A percentile compares a stretch with the other conserved stretches of the same genome.
Evolutionary conservation across 306 rosid species (phyloP).

Genomic region (Fagus crenata): DNA sequence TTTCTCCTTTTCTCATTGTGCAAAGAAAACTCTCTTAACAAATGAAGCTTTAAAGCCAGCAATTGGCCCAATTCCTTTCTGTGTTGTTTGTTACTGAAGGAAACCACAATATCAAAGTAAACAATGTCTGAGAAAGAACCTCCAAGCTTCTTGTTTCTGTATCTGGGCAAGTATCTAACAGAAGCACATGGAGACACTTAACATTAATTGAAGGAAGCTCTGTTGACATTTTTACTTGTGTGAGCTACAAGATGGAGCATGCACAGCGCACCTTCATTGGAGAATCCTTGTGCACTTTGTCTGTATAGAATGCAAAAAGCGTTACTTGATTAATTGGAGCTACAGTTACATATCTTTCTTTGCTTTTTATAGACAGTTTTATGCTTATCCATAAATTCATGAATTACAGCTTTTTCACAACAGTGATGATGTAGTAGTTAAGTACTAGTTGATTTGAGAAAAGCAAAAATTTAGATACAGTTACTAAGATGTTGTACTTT

Average conservation of each 20-base stretch:
- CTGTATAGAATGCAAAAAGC: slow-evolving; percentile 22
- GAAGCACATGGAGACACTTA: background rate
- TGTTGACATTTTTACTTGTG: background rate
- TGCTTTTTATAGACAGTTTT: background rate
- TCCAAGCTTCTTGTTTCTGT: slow-evolving; percentile 15
- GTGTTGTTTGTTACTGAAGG: background rate
- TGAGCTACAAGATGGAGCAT: slow-evolving; percentile 42
- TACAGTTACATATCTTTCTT: background rate
- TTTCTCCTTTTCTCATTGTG: background rate
- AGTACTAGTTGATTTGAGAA: background rate
- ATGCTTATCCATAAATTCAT: background rate
- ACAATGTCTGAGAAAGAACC: background rate
- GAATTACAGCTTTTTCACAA: background rate
- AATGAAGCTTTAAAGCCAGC: slow-evolving; percentile 5
- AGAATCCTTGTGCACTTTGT: slow-evolving; percentile 32
- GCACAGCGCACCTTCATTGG: slow-evolving; percentile 33
- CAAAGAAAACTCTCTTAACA: background rate
- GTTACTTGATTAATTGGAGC: background rate
- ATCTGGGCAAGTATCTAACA: slow-evolving; percentile 10
- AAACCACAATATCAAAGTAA: slow-evolving; percentile 11
- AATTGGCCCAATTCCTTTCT: slow-evolving; percentile 1
- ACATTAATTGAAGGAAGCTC: background rate
- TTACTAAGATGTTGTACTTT: too few relatives aligned
- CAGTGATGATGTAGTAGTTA: background rate
- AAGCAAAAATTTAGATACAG: too few relatives aligned